A percentile compares a stretch with the other conserved stretches of the same genome.
These are phyloP conservation scores for Suillus cothurnatus DNA, from an alignment of 768 basidiomycete genomes.

Conservation along the genomic window DNA sequence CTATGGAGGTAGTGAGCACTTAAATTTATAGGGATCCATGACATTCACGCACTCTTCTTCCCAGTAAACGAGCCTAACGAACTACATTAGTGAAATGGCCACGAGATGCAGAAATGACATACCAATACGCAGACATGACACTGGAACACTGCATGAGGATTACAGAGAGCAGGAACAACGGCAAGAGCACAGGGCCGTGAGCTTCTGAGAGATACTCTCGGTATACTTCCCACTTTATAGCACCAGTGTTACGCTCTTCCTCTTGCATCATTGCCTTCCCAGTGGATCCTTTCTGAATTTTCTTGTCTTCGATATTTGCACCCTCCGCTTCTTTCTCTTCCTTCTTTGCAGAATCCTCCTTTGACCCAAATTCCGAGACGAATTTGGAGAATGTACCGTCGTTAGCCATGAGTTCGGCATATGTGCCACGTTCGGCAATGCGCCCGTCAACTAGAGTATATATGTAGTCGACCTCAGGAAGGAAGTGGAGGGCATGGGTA, in stretches of 20 bases:
- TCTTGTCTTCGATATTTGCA: conserved; percentile 33
- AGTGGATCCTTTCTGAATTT: conserved; percentile 36
- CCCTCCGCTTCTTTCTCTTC: conserved; percentile 45
- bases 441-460: conserved; percentile 75
- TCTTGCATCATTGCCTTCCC: conserved; percentile 73
- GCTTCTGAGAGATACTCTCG: conserved; percentile 67
- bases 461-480: conserved; percentile 87
- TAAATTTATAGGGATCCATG: background rate
- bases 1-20: conserved; percentile 24
- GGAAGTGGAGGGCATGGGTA: conserved; percentile 89
- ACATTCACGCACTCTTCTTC: conserved; percentile 37
- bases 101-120: conserved; percentile 18
- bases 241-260: conserved; percentile 82
- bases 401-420: conserved; percentile 63
- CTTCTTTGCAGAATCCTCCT: conserved; percentile 47
- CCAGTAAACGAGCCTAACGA: conserved; percentile 76
- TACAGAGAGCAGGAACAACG: conserved; percentile 62
- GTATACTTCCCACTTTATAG: conserved; percentile 39
- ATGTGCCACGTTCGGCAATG: conserved; percentile 82
- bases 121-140: conserved; percentile 79
- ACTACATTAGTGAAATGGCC: background rate
- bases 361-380: conserved; percentile 75
- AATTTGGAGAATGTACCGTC: conserved; percentile 74
- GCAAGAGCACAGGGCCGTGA: conserved; percentile 63
- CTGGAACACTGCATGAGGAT: conserved; percentile 68